Percentiles rank a stretch among this genome's conserved stretches.
Evolutionary conservation across 768 basidiomycete species (phyloP).

Genomic region (Leucosporidium scottii): DNA sequence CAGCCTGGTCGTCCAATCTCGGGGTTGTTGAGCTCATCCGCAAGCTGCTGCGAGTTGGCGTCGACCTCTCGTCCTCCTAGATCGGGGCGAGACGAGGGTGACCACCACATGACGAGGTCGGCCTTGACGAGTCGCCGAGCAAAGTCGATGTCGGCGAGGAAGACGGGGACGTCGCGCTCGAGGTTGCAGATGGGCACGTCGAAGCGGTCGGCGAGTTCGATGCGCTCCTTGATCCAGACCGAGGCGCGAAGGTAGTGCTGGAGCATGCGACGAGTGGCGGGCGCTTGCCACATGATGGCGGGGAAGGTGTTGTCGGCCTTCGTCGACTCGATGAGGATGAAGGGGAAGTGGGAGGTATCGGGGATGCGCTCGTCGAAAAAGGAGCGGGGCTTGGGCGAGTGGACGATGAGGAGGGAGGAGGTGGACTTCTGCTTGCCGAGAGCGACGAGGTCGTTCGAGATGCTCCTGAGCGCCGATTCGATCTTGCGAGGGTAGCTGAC

Average conservation of each 20-base stretch:
- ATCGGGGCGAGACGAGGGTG: slow-evolving; percentile 76
- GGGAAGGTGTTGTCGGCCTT: slow-evolving; percentile 57
- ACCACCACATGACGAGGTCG: slow-evolving; percentile 96
- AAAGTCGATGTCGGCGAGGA: slow-evolving; percentile 81
- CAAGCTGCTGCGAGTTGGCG: slow-evolving; percentile 52
- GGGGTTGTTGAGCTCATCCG: slow-evolving; percentile 68
- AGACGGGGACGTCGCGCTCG: slow-evolving; percentile 80
- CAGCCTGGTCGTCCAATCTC: slow-evolving; percentile 78
- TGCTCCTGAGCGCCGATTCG: slow-evolving; percentile 67
- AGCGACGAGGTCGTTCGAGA: slow-evolving; percentile 77
- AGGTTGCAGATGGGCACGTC: slow-evolving; percentile 79
- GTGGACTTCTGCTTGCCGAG: slow-evolving; percentile 60
- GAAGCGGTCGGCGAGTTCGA: slow-evolving; percentile 78
- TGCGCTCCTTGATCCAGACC: slow-evolving; percentile 67
- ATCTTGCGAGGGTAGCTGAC: slow-evolving; percentile 74
- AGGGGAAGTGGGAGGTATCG: slow-evolving; percentile 73
- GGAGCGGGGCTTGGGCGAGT: slow-evolving; percentile 71
- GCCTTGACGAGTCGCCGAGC: slow-evolving; percentile 78
- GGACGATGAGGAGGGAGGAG: slow-evolving; percentile 62
- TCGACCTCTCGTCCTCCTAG: slow-evolving; percentile 90
- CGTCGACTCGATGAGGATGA: slow-evolving; percentile 66
- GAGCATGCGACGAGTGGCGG: slow-evolving; percentile 75
- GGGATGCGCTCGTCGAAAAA: slow-evolving; percentile 71
- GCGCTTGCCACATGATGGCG: slow-evolving; percentile 83
- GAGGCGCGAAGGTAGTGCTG: slow-evolving; percentile 71